Base-by-base conservation (phyloP, 2,329 filamentous ascomycete genomes). In the Diaporthe sp. region DNA sequence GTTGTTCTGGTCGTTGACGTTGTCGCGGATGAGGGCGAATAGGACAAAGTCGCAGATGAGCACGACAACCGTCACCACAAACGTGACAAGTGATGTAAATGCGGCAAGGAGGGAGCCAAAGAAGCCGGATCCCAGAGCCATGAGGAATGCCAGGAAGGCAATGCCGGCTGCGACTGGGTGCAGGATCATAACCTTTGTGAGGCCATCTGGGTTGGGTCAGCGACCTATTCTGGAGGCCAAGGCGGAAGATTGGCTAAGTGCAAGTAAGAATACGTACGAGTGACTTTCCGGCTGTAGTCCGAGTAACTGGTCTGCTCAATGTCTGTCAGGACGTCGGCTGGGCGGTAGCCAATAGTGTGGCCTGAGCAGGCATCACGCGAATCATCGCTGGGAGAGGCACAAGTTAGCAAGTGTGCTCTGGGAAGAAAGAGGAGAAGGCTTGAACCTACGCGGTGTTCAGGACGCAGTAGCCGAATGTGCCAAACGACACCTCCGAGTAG, bases 111-210 rank as follows among this genome's bases (percentile, higher is more conserved):
- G 81, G 0, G 88, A 88, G 77, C 90, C 90, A 65, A 87, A 78
- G 67, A 89, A 76, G 75, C 89, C 89, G 3, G 89, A 84, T 76
- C 87, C 88, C 49, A 90, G 80, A 61, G 87, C 88, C 67, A 91
- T 83, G 63, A 91, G 80, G 83, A 92, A 92, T 76, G 90, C 89
- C 77, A 92, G 84, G 84, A 92, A 92, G 79, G 87, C 85, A 4
- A 92, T 81, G 73, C 84, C 90, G 76, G 87, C 86, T n/a, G 87
- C 89, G 79, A 93, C 84, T 39, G 91, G 90, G 84, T 93, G 91
- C 75, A 93, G 86, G 71, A 93, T 83, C 90, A 93, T 90, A 77
- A 90, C 88, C 77, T 86, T 85, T 57, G 91, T 92, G 55, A 92
- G 85, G 39, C 82, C 84, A 77, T 86, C 86, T 68, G 47, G 47